A percentile compares a stretch with the other conserved stretches of the same genome.
These are phyloP conservation scores for Lolium rigidum DNA, from an alignment of 176 grass and related monocot genomes.

Conservation along the genomic window DNA sequence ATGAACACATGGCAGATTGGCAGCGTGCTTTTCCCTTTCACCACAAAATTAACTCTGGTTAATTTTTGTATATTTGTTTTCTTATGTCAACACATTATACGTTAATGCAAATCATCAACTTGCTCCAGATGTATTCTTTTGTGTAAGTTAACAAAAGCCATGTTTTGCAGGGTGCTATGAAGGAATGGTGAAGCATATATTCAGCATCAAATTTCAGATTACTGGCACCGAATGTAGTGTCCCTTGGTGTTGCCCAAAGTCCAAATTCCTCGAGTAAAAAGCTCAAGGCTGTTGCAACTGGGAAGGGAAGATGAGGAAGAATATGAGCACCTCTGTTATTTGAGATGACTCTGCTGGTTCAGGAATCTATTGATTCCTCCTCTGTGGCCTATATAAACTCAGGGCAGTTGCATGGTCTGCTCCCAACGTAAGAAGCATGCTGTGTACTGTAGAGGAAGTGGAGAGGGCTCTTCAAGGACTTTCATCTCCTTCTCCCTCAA, in stretches of 20 bases:
- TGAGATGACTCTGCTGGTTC: conserved; percentile 7
- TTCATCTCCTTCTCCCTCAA: conserved; percentile 60
- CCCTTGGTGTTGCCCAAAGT: conserved; percentile 35
- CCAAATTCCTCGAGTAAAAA: conserved; percentile 28
- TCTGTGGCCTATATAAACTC: conserved; percentile 51
- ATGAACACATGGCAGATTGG: neutral
- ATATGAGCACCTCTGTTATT: conserved; percentile 39
- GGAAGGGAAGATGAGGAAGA: conserved; percentile 39
- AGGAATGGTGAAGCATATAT: conserved; percentile 17
- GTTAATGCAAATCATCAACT: neutral
- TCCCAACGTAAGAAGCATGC: conserved; percentile 23
- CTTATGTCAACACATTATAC: neutral
- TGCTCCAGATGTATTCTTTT: neutral
- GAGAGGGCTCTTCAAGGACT: conserved; percentile 8
- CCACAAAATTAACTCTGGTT: neutral
- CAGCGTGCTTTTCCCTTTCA: neutral
- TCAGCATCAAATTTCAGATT: conserved; percentile 35
- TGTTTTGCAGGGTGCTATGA: conserved; percentile 17
- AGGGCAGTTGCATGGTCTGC: conserved; percentile 31
- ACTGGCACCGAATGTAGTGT: neutral
- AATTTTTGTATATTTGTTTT: neutral
- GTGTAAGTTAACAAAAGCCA: neutral
- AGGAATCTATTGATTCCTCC: neutral
- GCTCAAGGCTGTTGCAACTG: conserved; percentile 21
- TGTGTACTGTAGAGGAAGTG: neutral